phyloP scores from a whole-genome alignment of 2,329 filamentous ascomycete genomes.

The Cucurbitaria berberidis region DNA sequence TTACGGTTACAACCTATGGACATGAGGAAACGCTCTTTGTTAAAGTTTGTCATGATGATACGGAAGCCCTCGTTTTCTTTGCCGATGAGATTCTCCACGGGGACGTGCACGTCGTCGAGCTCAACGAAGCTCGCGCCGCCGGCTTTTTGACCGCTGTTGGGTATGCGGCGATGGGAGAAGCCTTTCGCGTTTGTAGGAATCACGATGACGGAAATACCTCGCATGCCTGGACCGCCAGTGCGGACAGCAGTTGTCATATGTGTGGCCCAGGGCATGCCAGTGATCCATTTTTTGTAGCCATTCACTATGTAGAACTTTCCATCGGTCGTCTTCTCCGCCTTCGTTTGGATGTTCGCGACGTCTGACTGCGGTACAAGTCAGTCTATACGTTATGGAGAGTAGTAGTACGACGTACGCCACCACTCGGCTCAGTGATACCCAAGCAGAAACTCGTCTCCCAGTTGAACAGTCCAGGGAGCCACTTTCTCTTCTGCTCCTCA shows the following conservation, averaged over 20 bases:
- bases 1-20: slow-evolving; percentile 63
- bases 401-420: slow-evolving; percentile 40
- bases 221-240: slow-evolving; percentile 61
- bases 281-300: slow-evolving; percentile 73
- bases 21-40: slow-evolving; percentile 64
- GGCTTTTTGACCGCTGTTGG: slow-evolving; percentile 71
- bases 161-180: slow-evolving; percentile 61
- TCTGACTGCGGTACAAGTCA: slow-evolving; percentile 55
- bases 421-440: slow-evolving; percentile 69
- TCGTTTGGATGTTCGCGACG: slow-evolving; percentile 68
- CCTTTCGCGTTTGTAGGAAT: slow-evolving; percentile 60
- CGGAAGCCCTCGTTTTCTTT: slow-evolving; percentile 62
- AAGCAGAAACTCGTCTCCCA: slow-evolving; percentile 68
- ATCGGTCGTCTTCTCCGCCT: slow-evolving; percentile 73
- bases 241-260: slow-evolving; percentile 68
- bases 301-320: slow-evolving; percentile 74
- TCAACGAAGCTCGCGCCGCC: slow-evolving; percentile 66
- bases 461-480: slow-evolving; percentile 64
- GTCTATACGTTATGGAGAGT: not conserved
- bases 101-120: slow-evolving; percentile 63
- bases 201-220: slow-evolving; percentile 64
- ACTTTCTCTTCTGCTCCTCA: slow-evolving; percentile 63
- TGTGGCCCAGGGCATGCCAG: slow-evolving; percentile 65
- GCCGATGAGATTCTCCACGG: slow-evolving; percentile 60
- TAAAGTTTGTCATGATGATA: slow-evolving; percentile 63